Conservation (phyloP, 495 filamentous ascomycete genomes). For the Neurospora sp. region DNA sequence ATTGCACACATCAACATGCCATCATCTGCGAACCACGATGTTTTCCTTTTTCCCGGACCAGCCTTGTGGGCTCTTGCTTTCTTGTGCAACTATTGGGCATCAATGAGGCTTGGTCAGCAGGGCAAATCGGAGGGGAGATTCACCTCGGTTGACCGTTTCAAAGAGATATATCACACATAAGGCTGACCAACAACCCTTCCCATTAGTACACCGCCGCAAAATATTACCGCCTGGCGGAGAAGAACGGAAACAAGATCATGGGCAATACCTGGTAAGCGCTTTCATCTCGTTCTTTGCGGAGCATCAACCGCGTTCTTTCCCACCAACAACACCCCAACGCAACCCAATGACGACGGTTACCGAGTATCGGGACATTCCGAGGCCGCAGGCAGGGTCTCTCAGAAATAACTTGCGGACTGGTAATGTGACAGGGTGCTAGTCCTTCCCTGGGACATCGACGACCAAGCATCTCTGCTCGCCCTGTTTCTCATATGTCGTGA, state of each 20-base stretch:
- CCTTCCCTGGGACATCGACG: background rate
- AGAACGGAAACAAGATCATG: slow-evolving; percentile 77
- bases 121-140: slow-evolving; percentile 11
- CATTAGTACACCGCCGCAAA: slow-evolving; percentile 72
- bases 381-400: background rate
- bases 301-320: background rate
- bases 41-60: background rate
- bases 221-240: slow-evolving; percentile 88
- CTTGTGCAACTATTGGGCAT: slow-evolving; percentile 24
- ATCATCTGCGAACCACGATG: background rate
- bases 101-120: slow-evolving; percentile 22
- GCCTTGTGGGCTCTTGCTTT: background rate
- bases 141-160: slow-evolving; percentile 7
- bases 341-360: background rate
- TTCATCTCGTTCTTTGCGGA: background rate
- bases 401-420: background rate
- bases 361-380: background rate
- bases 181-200: slow-evolving; percentile 27
- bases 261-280: slow-evolving; percentile 86
- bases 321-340: background rate
- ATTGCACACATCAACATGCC: background rate
- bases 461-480: background rate
- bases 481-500: background rate
- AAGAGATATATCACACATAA: slow-evolving; percentile 17
- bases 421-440: background rate